Evolutionary conservation across 1,139 yeast genomes (phyloP).

Genomic region (Blastobotrys malaysiensis): DNA sequence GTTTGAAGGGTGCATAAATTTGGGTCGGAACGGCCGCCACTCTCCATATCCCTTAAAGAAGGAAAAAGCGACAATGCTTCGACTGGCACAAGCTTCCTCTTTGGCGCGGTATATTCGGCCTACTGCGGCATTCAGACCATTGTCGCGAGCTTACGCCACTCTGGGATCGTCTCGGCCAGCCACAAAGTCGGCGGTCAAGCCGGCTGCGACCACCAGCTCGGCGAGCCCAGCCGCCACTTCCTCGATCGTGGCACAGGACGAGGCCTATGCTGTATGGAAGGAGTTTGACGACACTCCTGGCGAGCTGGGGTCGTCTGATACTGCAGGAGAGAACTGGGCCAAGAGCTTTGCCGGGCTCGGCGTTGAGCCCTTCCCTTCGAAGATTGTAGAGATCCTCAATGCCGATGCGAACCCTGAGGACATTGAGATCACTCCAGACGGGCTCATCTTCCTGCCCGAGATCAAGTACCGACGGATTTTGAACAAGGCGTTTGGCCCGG

Average conservation of each 20-base stretch:
- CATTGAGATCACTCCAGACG: slow-evolving; percentile 93
- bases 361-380: slow-evolving; percentile 59
- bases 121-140: neutral
- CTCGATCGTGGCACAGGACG: slow-evolving; percentile 2
- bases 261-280: slow-evolving; percentile 11
- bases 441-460: slow-evolving; percentile 84
- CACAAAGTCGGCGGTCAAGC: slow-evolving; percentile 3
- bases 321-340: slow-evolving; percentile 26
- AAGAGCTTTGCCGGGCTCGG: slow-evolving; percentile 58
- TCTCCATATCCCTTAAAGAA: neutral
- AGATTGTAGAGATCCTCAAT: slow-evolving; percentile 53
- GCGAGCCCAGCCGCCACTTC: neutral
- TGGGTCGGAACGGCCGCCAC: neutral
- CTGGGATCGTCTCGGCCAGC: neutral
- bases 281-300: slow-evolving; percentile 14
- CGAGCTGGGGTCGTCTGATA: neutral
- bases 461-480: slow-evolving; percentile 86
- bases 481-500: slow-evolving; percentile 93
- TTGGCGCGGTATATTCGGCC: neutral
- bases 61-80: neutral
- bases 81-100: neutral
- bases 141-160: neutral
- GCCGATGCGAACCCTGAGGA: slow-evolving; percentile 61
- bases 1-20: neutral
- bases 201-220: neutral